Evolutionary conservation across 306 rosid species (phyloP).

Genomic region (Hylodesmum podocarpum): DNA sequence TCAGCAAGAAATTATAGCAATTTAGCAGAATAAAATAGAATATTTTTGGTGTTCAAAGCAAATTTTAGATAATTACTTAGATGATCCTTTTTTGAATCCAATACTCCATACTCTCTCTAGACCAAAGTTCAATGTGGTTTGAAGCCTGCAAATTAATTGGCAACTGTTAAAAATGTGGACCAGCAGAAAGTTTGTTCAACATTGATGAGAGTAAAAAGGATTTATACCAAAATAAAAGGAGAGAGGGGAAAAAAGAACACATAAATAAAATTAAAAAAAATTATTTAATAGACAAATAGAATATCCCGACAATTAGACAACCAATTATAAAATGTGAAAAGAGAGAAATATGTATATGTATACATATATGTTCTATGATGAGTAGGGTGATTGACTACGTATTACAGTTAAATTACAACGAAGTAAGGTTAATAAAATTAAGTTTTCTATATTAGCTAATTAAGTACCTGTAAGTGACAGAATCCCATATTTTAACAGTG

Average conservation of each 20-base stretch:
- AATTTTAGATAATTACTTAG: conserved; percentile 36
- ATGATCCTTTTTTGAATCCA: conserved; percentile 51
- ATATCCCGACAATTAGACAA: too few relatives aligned
- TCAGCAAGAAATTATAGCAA: neutral
- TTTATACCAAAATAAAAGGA: neutral
- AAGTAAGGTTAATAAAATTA: too few relatives aligned
- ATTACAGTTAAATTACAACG: too few relatives aligned
- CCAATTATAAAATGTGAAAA: too few relatives aligned
- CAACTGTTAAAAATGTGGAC: neutral
- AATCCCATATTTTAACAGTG: conserved; percentile 53
- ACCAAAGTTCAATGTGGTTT: conserved; percentile 39
- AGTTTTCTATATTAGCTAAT: too few relatives aligned
- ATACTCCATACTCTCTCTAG: conserved; percentile 69
- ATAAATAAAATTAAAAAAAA: neutral
- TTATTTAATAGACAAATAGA: too few relatives aligned
- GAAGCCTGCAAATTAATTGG: conserved; percentile 39
- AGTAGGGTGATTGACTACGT: too few relatives aligned
- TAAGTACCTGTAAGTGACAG: conserved; percentile 39
- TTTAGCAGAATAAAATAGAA: too few relatives aligned
- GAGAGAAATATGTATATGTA: too few relatives aligned
- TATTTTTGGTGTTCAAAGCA: neutral
- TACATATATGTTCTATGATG: too few relatives aligned
- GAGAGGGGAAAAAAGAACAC: neutral
- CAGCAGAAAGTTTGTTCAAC: neutral
- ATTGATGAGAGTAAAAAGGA: neutral